Conservation (phyloP, 441 rosid genomes). For the Capsella rubella region DNA sequence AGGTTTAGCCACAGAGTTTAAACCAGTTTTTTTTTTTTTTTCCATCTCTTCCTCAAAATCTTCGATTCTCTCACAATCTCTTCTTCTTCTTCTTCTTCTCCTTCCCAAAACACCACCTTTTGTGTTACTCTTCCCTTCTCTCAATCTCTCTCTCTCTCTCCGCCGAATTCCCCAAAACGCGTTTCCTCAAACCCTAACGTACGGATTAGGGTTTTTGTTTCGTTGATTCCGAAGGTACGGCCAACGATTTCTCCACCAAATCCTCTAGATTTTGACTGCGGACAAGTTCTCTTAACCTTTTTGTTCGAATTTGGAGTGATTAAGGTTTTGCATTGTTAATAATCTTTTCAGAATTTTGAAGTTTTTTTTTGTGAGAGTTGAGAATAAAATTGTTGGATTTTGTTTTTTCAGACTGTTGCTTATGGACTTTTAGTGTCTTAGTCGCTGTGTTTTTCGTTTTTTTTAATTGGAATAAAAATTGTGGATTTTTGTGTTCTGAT, state of each 20-base stretch:
- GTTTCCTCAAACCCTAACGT: conserved; percentile 36
- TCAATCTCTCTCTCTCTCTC: conserved; percentile 8
- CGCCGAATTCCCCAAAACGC: background rate
- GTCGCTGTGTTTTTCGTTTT: conserved; percentile 21
- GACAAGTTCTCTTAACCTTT: too few species aligned
- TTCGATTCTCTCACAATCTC: conserved; percentile 22
- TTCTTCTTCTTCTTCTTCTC: background rate
- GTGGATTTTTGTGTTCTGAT: conserved; percentile 16
- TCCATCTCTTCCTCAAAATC: conserved; percentile 27
- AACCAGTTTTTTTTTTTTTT: conserved; percentile 32
- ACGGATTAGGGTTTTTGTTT: conserved; percentile 39
- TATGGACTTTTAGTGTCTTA: background rate
- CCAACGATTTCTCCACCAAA: background rate
- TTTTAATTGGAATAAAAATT: background rate
- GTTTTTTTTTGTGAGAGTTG: background rate
- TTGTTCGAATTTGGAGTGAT: background rate
- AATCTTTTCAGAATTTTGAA: conserved; percentile 7
- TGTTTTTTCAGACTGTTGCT: too few species aligned
- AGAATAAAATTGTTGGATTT: background rate
- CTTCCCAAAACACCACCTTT: background rate
- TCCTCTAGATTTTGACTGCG: background rate
- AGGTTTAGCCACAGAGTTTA: conserved; percentile 44
- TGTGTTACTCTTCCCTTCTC: background rate
- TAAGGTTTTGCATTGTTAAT: conserved; percentile 3
- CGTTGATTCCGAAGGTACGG: conserved; percentile 16